phyloP scores from a whole-genome alignment of 108 stramenopile genomes.

The Cyclotella cryptica region DNA sequence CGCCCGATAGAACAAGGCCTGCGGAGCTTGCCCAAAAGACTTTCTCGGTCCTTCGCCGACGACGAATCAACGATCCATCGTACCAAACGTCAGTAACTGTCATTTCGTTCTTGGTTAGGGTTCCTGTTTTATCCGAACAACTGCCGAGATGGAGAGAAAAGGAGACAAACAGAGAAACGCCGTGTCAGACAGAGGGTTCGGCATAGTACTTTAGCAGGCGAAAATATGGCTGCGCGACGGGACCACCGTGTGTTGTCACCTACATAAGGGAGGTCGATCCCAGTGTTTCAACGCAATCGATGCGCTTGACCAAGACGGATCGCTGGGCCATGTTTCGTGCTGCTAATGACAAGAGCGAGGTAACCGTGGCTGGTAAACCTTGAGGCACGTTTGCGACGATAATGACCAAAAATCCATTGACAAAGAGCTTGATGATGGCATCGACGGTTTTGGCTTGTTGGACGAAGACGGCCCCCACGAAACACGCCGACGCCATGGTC shows the following conservation, averaged over 20 bases:
- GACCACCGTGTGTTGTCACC: too few species aligned
- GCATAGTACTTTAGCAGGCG: too few species aligned
- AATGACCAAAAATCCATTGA: slow-evolving; percentile 42
- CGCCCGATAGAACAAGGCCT: too few species aligned
- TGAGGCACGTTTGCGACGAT: slow-evolving; percentile 78
- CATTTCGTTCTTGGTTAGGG: slow-evolving; percentile 82
- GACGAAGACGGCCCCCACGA: slow-evolving; percentile 54
- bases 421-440: slow-evolving; percentile 52
- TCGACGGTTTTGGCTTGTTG: slow-evolving; percentile 37
- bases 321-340: slow-evolving; percentile 50
- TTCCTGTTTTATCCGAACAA: slow-evolving; percentile 88
- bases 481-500: slow-evolving; percentile 32
- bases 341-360: slow-evolving; percentile 67
- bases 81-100: slow-evolving; percentile 67
- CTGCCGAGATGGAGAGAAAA: slow-evolving; percentile 25
- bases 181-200: too few species aligned
- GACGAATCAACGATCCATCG: slow-evolving; percentile 8
- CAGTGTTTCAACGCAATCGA: slow-evolving; percentile 82
- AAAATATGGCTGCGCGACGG: too few species aligned
- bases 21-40: too few species aligned
- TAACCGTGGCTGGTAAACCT: slow-evolving; percentile 75
- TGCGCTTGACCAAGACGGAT: slow-evolving; percentile 66
- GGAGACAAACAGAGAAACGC: too few species aligned
- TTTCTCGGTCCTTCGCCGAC: slow-evolving; percentile 31
- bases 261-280: slow-evolving; percentile 57